Conservation (phyloP, 371 early-diverging fungal species). For the Blakeslea trispora region DNA sequence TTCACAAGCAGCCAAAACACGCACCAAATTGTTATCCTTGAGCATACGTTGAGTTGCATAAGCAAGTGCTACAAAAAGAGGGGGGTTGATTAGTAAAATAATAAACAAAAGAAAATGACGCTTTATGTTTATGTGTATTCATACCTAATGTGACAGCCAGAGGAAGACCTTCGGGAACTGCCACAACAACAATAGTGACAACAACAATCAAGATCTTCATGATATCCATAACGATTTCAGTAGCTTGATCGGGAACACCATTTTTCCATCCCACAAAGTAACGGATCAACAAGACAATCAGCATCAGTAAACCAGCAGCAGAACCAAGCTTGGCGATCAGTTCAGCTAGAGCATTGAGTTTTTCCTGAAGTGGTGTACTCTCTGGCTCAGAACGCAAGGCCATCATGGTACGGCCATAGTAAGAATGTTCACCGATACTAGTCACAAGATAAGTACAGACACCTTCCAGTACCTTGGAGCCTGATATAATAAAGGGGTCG, state of each 20-base stretch:
- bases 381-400: conserved; percentile 56
- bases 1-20: conserved; percentile 84
- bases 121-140: background rate
- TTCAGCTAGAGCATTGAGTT: conserved; percentile 69
- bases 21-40: conserved; percentile 85
- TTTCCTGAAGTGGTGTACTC: conserved; percentile 72
- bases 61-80: conserved; percentile 74
- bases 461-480: conserved; percentile 79
- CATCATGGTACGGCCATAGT: conserved; percentile 81
- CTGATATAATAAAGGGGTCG: conserved; percentile 76
- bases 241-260: conserved; percentile 25
- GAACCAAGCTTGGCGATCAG: conserved; percentile 72
- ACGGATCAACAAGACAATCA: conserved; percentile 63
- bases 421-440: conserved; percentile 70
- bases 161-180: conserved; percentile 76
- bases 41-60: conserved; percentile 75
- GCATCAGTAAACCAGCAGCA: conserved; percentile 67
- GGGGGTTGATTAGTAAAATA: conserved; percentile 5
- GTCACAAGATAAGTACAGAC: conserved; percentile 73
- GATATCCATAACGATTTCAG: conserved; percentile 44
- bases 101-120: conserved; percentile 1
- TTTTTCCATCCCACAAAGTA: conserved; percentile 53
- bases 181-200: conserved; percentile 70
- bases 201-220: conserved; percentile 62
- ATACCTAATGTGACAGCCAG: conserved; percentile 64